A percentile compares a stretch with the other conserved stretches of the same genome.
These are phyloP conservation scores for Gigaspora rosea DNA, from an alignment of 192 early-diverging fungal genomes.

Conservation along the genomic window DNA sequence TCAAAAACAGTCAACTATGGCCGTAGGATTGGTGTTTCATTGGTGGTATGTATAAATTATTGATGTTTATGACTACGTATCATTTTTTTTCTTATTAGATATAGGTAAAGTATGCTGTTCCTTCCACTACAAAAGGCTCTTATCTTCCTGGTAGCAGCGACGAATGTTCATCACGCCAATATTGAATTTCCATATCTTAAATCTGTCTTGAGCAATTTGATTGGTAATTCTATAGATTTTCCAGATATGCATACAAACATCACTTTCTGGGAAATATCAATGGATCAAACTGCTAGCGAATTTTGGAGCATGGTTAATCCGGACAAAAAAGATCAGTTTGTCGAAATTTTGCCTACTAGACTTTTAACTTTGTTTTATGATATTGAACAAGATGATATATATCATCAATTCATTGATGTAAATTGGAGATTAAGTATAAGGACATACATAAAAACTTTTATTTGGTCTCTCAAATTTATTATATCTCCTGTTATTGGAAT, in stretches of 20 bases:
- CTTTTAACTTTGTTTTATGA: neutral
- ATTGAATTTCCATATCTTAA: neutral
- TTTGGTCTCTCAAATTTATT: neutral
- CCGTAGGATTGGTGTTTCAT: neutral
- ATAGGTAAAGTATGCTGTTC: neutral
- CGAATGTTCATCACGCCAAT: neutral
- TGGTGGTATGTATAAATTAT: neutral
- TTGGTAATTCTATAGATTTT: neutral
- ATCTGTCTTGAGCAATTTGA: conserved; percentile 14
- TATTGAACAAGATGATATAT: neutral
- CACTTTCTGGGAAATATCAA: conserved; percentile 8
- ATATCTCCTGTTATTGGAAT: neutral
- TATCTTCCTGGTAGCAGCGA: neutral
- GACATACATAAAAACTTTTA: neutral
- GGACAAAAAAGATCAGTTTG: conserved; percentile 42
- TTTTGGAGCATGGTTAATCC: conserved; percentile 61
- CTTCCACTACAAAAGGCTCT: neutral
- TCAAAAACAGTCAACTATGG: neutral
- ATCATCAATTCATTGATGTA: neutral
- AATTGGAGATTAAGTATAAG: neutral
- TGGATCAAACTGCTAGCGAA: conserved; percentile 1
- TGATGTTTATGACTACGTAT: conserved; percentile 25
- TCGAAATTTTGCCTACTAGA: conserved; percentile 48
- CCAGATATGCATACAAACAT: too few species aligned
- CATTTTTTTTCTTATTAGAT: neutral